Conservation (phyloP, 2,329 filamentous ascomycete species). For the Exophiala dermatitidis region DNA sequence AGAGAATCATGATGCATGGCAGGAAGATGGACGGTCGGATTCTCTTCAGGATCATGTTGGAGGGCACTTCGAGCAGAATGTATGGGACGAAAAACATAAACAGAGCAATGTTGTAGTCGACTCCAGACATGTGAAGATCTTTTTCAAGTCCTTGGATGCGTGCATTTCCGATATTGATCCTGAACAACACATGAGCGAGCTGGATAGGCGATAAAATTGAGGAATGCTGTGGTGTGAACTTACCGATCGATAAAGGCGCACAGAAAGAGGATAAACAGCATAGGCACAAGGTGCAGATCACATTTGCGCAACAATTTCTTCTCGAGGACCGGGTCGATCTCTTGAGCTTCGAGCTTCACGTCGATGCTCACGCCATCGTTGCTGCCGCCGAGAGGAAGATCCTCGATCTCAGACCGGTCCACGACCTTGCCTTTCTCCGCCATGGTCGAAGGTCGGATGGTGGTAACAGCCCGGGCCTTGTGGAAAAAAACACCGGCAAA, state of each 20-base stretch:
- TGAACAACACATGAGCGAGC: constrained; percentile 9
- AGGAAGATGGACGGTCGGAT: constrained; percentile 25
- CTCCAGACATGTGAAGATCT: constrained; percentile 39
- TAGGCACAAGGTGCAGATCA: constrained; percentile 44
- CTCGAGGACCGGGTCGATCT: constrained; percentile 35
- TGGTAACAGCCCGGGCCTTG: too few relatives aligned
- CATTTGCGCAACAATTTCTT: constrained; percentile 44
- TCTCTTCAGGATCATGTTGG: constrained; percentile 40
- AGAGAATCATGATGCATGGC: constrained; percentile 20
- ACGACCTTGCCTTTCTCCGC: constrained; percentile 4
- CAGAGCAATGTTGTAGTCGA: constrained; percentile 33
- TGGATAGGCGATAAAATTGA: background rate
- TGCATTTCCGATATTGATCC: constrained; percentile 46
- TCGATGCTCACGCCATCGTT: constrained; percentile 10
- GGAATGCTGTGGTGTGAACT: background rate
- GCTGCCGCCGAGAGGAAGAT: constrained; percentile 13
- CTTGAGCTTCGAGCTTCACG: constrained; percentile 16
- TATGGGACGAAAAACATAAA: constrained; percentile 25
- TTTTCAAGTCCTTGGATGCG: constrained; percentile 40
- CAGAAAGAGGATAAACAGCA: constrained; percentile 42
- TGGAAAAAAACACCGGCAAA: too few relatives aligned
- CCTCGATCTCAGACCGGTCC: constrained; percentile 17
- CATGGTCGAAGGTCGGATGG: constrained; percentile 2
- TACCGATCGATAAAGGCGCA: constrained; percentile 36
- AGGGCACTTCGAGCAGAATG: constrained; percentile 35